phyloP scores from a whole-genome alignment of 768 basidiomycete species.

The Austroboletus eburneus region DNA sequence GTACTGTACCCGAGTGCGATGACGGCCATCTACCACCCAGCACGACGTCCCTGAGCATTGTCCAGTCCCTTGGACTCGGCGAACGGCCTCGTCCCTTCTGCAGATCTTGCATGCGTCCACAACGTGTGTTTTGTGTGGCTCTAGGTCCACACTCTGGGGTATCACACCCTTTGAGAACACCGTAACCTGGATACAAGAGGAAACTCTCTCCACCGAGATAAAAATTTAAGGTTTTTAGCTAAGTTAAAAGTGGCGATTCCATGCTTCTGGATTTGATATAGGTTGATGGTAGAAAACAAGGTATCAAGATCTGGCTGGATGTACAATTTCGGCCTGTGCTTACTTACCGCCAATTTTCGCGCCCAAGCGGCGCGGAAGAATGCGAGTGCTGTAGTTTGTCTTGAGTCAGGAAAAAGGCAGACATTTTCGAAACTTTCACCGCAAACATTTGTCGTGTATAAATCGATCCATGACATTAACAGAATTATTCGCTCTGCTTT shows the following conservation, averaged over 20 bases:
- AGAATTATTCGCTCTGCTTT: too few species aligned
- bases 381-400: too few species aligned
- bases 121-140: conserved; percentile 10
- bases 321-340: conserved; percentile 4
- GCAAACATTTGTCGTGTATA: too few species aligned
- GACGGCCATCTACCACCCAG: too few species aligned
- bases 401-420: too few species aligned
- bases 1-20: background rate
- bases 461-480: too few species aligned
- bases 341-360: too few species aligned
- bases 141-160: conserved; percentile 12
- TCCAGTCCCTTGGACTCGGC: background rate
- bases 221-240: conserved; percentile 27
- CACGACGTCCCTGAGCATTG: too few species aligned
- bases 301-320: conserved; percentile 17
- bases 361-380: too few species aligned
- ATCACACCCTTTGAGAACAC: conserved; percentile 14
- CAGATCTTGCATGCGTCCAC: conserved; percentile 1
- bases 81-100: background rate
- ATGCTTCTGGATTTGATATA: conserved; percentile 24
- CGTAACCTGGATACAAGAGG: conserved; percentile 20
- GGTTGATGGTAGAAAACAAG: conserved; percentile 11
- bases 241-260: conserved; percentile 22
- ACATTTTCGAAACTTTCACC: too few species aligned
- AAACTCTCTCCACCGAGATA: conserved; percentile 16